Evolutionary conservation across 2,329 filamentous ascomycete genomes (phyloP).

Genomic region (Penicillium psychrosexuale): DNA sequence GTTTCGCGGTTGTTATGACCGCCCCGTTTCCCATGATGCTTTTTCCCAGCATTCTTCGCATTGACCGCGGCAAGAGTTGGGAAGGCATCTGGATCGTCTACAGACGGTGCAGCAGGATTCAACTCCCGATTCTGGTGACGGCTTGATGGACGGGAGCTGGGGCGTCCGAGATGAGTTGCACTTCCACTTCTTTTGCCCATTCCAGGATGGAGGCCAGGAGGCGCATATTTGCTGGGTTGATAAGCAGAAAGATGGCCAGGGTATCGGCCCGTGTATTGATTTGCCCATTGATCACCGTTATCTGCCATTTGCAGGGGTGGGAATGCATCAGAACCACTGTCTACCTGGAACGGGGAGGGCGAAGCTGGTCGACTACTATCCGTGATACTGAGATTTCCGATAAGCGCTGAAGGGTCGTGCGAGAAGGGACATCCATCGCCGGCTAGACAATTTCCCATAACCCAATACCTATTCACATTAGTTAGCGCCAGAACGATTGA

Average conservation of each 20-base stretch:
- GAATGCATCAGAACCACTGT: slow-evolving; percentile 75
- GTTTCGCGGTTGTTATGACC: slow-evolving; percentile 61
- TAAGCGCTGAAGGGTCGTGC: slow-evolving; percentile 83
- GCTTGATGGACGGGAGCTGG: slow-evolving; percentile 80
- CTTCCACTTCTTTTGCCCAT: slow-evolving; percentile 45
- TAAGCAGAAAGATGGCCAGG: slow-evolving; percentile 43
- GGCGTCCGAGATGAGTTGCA: slow-evolving; percentile 57
- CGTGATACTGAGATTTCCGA: slow-evolving; percentile 75
- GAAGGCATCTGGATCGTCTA: slow-evolving; percentile 95
- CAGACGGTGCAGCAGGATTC: slow-evolving; percentile 67
- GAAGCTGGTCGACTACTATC: slow-evolving; percentile 48
- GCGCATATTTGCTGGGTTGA: slow-evolving; percentile 47
- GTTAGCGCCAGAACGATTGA: slow-evolving; percentile 23
- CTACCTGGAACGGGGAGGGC: slow-evolving; percentile 66
- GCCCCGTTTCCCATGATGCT: slow-evolving; percentile 87
- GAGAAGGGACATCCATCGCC: slow-evolving; percentile 95
- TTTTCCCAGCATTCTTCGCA: slow-evolving; percentile 70
- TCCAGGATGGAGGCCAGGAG: slow-evolving; percentile 29
- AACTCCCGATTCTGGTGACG: slow-evolving; percentile 67
- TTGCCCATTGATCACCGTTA: slow-evolving; percentile 58
- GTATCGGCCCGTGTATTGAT: slow-evolving; percentile 46
- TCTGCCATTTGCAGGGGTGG: slow-evolving; percentile 66
- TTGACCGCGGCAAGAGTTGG: slow-evolving; percentile 77
- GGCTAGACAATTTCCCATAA: slow-evolving; percentile 91
- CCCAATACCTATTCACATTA: slow-evolving; percentile 69